Percentiles rank a stretch among this genome's conserved stretches.
Evolutionary conservation across 2,329 filamentous ascomycete genomes (phyloP).

Genomic region (Fusarium sp.): DNA sequence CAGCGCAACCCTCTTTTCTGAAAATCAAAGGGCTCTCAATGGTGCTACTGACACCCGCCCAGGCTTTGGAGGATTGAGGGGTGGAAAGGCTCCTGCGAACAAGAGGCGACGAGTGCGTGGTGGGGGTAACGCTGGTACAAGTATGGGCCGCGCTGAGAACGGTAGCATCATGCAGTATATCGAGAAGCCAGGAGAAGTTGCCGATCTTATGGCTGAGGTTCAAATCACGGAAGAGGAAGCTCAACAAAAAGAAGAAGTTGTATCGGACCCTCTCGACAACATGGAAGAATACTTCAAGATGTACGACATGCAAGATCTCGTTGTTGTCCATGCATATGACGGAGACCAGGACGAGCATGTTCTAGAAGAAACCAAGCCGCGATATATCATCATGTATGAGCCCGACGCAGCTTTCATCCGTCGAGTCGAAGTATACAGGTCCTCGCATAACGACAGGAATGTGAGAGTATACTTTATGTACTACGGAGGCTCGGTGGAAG

Average conservation of each 20-base stretch:
- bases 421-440: constrained; percentile 93
- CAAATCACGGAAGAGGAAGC: constrained; percentile 82
- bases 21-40: constrained; percentile 81
- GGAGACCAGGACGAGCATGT: constrained; percentile 96
- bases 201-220: constrained; percentile 83
- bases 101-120: constrained; percentile 88
- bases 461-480: constrained; percentile 97
- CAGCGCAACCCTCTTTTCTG: constrained; percentile 79
- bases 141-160: constrained; percentile 73
- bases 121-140: constrained; percentile 71
- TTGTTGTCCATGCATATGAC: constrained; percentile 93
- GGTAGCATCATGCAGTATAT: constrained; percentile 82
- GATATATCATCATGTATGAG: constrained; percentile 99
- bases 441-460: constrained; percentile 88
- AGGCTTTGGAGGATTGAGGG: constrained; percentile 60
- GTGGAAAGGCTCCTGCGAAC: constrained; percentile 76
- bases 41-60: constrained; percentile 69
- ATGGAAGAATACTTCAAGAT: constrained; percentile 94
- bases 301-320: constrained; percentile 88
- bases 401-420: constrained; percentile 95
- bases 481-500: constrained; percentile 93
- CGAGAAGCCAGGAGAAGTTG: constrained; percentile 85
- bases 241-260: constrained; percentile 79
- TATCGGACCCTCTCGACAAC: constrained; percentile 81
- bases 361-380: constrained; percentile 92